Percentiles rank a stretch among this genome's conserved stretches.
phyloP scores from a whole-genome alignment of 495 filamentous ascomycete species.

The Aspergillus ellipticus region DNA sequence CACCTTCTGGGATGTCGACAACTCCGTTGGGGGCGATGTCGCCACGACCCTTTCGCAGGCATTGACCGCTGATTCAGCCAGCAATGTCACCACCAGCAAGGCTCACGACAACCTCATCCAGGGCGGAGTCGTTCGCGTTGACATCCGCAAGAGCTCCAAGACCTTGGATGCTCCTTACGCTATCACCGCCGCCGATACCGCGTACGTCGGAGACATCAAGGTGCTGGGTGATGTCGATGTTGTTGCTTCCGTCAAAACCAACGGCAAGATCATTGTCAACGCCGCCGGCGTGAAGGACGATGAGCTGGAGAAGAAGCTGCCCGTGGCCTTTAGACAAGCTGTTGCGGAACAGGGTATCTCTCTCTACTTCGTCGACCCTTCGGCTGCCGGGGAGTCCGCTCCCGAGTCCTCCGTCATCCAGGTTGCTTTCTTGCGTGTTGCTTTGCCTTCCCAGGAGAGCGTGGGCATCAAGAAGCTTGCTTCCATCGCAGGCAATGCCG shows the following conservation, averaged over 20 bases:
- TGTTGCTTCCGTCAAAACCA: constrained; percentile 63
- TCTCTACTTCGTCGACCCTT: constrained; percentile 70
- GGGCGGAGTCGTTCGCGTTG: constrained; percentile 78
- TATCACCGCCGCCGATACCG: constrained; percentile 72
- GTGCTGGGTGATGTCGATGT: constrained; percentile 74
- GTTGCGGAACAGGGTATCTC: constrained; percentile 64
- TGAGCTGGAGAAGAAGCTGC: constrained; percentile 85
- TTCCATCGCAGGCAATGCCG: constrained; percentile 49
- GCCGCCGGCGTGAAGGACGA: constrained; percentile 77
- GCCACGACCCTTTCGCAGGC: constrained; percentile 65
- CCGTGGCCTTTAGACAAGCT: constrained; percentile 58
- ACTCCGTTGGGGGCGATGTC: constrained; percentile 61
- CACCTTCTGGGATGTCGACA: constrained; percentile 89
- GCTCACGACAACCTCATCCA: constrained; percentile 82
- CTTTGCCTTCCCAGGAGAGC: constrained; percentile 54
- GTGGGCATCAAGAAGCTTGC: constrained; percentile 54
- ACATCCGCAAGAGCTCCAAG: constrained; percentile 79
- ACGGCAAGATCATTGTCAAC: constrained; percentile 70
- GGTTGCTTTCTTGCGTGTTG: constrained; percentile 75
- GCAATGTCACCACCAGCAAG: constrained; percentile 72
- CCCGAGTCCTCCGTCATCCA: constrained; percentile 61
- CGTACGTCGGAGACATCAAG: constrained; percentile 72
- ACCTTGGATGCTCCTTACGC: constrained; percentile 79
- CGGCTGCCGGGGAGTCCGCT: constrained; percentile 55
- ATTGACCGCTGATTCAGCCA: constrained; percentile 68